Conservation (phyloP, 2,329 filamentous ascomycete species). For the Xylaria hypoxylon region DNA sequence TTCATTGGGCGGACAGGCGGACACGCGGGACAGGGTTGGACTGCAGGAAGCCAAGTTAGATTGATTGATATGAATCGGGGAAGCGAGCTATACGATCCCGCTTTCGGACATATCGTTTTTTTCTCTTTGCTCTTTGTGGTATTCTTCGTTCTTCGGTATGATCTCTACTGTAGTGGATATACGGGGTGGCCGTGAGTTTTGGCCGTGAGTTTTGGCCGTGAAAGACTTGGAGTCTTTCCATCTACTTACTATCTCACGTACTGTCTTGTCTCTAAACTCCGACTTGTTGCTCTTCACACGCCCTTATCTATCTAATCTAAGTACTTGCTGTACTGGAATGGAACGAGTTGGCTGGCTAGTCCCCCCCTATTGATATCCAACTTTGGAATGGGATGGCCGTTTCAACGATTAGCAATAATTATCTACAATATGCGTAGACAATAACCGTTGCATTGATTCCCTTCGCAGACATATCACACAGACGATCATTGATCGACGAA, state of each 20-base stretch:
- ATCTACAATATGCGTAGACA: too few relatives aligned
- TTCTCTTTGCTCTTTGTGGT: not conserved
- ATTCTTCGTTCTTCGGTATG: not conserved
- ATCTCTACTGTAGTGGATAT: too few relatives aligned
- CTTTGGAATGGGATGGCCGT: not conserved
- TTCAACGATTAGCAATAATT: not conserved
- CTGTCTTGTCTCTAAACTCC: not conserved
- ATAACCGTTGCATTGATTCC: not conserved
- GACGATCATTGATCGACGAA: too few relatives aligned
- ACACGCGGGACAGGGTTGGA: too few relatives aligned
- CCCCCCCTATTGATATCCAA: not conserved
- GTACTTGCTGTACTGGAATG: too few relatives aligned
- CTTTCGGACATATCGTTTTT: not conserved
- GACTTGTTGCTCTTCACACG: not conserved
- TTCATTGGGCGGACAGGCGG: constrained; percentile 3
- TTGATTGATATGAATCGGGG: not conserved
- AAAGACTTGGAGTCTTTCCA: not conserved
- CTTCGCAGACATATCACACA: not conserved
- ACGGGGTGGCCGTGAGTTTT: too few relatives aligned
- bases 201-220: not conserved
- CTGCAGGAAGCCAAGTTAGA: too few relatives aligned
- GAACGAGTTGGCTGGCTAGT: not conserved
- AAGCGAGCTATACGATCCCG: not conserved
- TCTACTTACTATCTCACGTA: not conserved
- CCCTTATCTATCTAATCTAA: too few relatives aligned